phyloP scores from a whole-genome alignment of 2,329 filamentous ascomycete genomes.

The Cladophialophora exuberans region DNA sequence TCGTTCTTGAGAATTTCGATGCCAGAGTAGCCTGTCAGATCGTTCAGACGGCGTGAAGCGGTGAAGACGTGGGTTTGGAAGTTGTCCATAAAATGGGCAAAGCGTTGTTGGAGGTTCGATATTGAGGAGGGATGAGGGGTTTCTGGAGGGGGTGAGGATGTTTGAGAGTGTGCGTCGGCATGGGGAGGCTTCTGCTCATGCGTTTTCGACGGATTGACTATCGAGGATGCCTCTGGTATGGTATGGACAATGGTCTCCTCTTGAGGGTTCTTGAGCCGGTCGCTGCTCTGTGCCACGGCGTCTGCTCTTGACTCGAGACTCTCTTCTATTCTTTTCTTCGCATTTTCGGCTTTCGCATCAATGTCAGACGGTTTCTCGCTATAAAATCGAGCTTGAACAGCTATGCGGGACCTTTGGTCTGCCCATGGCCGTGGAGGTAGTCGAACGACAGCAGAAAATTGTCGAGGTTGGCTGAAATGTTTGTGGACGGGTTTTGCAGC shows the following conservation, averaged over 20 bases:
- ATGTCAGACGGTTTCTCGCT: slow-evolving; percentile 29
- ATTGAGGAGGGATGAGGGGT: slow-evolving; percentile 56
- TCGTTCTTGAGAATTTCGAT: slow-evolving; percentile 83
- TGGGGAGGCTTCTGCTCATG: slow-evolving; percentile 5
- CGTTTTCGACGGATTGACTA: slow-evolving; percentile 24
- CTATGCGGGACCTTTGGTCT: slow-evolving; percentile 14
- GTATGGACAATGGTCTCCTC: slow-evolving; percentile 34
- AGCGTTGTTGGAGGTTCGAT: slow-evolving; percentile 58
- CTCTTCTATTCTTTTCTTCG: slow-evolving; percentile 29
- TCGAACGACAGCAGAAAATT: slow-evolving; percentile 14
- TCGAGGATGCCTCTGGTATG: slow-evolving; percentile 31
- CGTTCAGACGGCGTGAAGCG: slow-evolving; percentile 87
- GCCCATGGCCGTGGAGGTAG: slow-evolving; percentile 18
- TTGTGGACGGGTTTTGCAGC: slow-evolving; percentile 30
- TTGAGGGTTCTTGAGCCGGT: slow-evolving; percentile 23
- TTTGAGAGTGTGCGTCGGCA: slow-evolving; percentile 36
- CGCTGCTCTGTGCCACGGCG: slow-evolving; percentile 13
- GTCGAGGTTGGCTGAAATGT: slow-evolving; percentile 11
- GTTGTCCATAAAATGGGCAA: slow-evolving; percentile 82
- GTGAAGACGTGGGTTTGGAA: slow-evolving; percentile 82
- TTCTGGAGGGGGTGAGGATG: slow-evolving; percentile 6
- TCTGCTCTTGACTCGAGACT: slow-evolving; percentile 31
- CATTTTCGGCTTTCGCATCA: slow-evolving; percentile 29
- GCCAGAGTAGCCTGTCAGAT: slow-evolving; percentile 88
- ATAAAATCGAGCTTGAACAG: slow-evolving; percentile 31